phyloP scores from a whole-genome alignment of 768 basidiomycete species.

The Leucocoprinus birnbaumii region DNA sequence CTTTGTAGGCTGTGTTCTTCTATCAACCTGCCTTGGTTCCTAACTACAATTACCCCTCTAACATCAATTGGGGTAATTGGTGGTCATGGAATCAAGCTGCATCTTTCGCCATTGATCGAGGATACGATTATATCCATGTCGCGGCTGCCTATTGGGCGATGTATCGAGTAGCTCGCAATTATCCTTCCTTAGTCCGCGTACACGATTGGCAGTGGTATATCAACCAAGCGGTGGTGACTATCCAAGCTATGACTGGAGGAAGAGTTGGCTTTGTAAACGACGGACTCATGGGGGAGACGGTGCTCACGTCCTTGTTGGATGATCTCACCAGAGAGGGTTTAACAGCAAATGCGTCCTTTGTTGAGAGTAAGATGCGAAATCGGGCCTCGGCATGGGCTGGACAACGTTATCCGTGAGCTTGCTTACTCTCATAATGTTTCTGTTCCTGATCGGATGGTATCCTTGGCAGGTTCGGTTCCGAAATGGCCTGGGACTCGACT shows the following conservation, averaged over 20 bases:
- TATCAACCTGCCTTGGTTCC: slow-evolving; percentile 45
- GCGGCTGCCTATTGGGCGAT: slow-evolving; percentile 52
- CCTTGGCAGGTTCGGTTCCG: slow-evolving; percentile 46
- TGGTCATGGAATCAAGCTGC: slow-evolving; percentile 54
- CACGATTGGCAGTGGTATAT: slow-evolving; percentile 58
- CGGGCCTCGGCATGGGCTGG: slow-evolving; percentile 43
- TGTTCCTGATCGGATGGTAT: slow-evolving; percentile 2
- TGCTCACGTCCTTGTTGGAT: slow-evolving; percentile 40
- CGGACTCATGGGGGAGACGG: slow-evolving; percentile 59
- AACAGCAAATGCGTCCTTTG: slow-evolving; percentile 41
- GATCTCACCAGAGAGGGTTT: slow-evolving; percentile 53
- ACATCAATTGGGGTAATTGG: slow-evolving; percentile 50
- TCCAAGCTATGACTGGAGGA: slow-evolving; percentile 42
- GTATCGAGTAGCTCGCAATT: slow-evolving; percentile 57
- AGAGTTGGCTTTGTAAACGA: slow-evolving; percentile 41
- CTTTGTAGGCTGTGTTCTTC: slow-evolving; percentile 43
- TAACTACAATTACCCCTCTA: slow-evolving; percentile 44
- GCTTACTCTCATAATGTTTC: neutral
- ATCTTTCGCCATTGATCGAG: slow-evolving; percentile 45
- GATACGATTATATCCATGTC: slow-evolving; percentile 52
- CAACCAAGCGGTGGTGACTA: slow-evolving; percentile 49
- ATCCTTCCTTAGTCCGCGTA: slow-evolving; percentile 42
- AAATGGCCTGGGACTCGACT: slow-evolving; percentile 58
- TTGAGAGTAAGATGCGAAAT: slow-evolving; percentile 44
- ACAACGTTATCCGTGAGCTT: slow-evolving; percentile 47